phyloP scores from a whole-genome alignment of 75 land plant species.

The Selaginella moellendorffii region DNA sequence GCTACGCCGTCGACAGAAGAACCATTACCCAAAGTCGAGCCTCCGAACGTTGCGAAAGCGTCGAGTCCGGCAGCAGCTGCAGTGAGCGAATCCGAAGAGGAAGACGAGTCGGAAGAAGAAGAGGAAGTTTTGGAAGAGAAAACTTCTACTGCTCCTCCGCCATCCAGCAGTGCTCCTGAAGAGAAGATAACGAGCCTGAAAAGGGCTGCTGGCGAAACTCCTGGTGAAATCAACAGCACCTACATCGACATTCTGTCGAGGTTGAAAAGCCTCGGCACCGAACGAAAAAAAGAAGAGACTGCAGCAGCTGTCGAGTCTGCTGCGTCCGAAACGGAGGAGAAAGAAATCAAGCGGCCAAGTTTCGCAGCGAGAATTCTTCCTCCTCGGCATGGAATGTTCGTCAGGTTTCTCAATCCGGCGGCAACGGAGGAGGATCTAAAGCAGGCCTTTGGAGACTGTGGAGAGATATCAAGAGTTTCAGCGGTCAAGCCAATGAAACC shows the following conservation, averaged over 20 bases:
- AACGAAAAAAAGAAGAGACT: background rate
- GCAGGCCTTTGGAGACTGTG: conserved; percentile 22
- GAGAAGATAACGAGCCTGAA: background rate
- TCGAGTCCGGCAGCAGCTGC: background rate
- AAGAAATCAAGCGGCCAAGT: background rate
- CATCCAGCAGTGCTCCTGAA: too few species aligned
- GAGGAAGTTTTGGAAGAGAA: background rate
- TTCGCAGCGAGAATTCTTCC: background rate
- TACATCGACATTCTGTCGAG: background rate
- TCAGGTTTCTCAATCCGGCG: conserved; percentile 15
- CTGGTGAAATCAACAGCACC: conserved; percentile 1
- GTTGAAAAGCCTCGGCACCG: background rate
- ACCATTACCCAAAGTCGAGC: background rate
- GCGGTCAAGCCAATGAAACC: conserved; percentile 17
- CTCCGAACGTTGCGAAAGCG: background rate
- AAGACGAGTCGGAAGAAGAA: background rate
- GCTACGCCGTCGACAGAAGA: background rate
- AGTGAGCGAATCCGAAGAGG: background rate
- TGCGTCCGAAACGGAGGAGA: background rate
- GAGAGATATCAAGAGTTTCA: conserved; percentile 21
- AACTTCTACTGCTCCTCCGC: too few species aligned
- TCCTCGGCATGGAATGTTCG: conserved; percentile 19
- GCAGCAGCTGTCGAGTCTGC: background rate
- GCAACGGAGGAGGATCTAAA: conserved; percentile 22
- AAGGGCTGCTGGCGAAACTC: background rate